A percentile compares a stretch with the other conserved stretches of the same genome.
These are phyloP conservation scores for Camellia lanceoleosa DNA, from an alignment of 148 eudicot species.

Conservation along the genomic window DNA sequence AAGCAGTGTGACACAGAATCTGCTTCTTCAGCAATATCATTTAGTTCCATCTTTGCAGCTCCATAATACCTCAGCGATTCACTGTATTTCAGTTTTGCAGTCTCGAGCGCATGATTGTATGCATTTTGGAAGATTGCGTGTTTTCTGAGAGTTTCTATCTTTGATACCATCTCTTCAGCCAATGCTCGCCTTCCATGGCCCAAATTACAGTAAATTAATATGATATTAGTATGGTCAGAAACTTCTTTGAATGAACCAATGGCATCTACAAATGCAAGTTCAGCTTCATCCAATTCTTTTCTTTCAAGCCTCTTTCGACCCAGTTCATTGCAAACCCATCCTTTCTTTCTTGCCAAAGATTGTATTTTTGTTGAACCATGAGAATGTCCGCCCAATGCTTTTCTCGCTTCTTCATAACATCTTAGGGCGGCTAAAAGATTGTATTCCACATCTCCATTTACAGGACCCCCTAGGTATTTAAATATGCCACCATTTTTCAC, in stretches of 20 bases:
- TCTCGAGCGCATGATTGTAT: constrained; percentile 56
- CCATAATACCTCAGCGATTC: constrained; percentile 68
- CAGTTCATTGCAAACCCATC: constrained; percentile 97
- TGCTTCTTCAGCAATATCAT: constrained; percentile 30
- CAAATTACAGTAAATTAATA: constrained; percentile 80
- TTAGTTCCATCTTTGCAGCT: constrained; percentile 75
- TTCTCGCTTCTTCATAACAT: constrained; percentile 75
- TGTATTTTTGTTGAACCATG: constrained; percentile 47
- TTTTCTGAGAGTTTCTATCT: constrained; percentile 51
- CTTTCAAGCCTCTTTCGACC: constrained; percentile 72
- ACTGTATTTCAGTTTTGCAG: constrained; percentile 67
- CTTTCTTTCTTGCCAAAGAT: constrained; percentile 76
- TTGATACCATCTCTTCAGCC: constrained; percentile 73
- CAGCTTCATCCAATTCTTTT: constrained; percentile 73
- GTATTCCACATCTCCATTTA: constrained; percentile 45
- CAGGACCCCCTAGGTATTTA: constrained; percentile 60
- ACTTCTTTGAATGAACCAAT: constrained; percentile 75
- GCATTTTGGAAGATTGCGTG: constrained; percentile 48
- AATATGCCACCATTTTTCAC: constrained; percentile 81
- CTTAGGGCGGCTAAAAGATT: constrained; percentile 57
- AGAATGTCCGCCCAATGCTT: constrained; percentile 52
- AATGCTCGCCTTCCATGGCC: constrained; percentile 92
- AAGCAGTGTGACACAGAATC: constrained; percentile 39
- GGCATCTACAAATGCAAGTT: constrained; percentile 78
- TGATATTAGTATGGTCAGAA: constrained; percentile 72